Conservation (phyloP, 2,329 filamentous ascomycete genomes). For the Sporothrix dimorphospora region DNA sequence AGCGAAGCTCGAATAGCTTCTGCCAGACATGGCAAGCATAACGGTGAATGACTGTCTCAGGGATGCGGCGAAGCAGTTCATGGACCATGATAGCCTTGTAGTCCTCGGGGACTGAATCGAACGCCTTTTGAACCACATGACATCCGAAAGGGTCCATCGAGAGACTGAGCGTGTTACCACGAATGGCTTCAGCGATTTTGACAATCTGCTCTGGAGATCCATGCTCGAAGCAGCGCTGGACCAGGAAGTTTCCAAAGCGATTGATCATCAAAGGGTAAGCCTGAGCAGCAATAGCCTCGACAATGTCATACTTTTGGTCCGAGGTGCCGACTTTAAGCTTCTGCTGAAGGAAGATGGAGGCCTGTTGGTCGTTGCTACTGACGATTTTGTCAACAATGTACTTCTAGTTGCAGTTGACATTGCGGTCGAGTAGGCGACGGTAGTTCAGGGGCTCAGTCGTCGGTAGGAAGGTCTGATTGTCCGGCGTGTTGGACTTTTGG, state of each 20-base stretch:
- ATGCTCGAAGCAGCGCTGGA: slow-evolving; percentile 98
- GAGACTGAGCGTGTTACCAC: slow-evolving; percentile 88
- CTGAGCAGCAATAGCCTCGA: slow-evolving; percentile 92
- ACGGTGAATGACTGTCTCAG: slow-evolving; percentile 96
- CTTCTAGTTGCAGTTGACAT: slow-evolving; percentile 98
- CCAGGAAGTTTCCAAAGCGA: slow-evolving; percentile 96
- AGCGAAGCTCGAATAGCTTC: slow-evolving; percentile 96
- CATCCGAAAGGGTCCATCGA: slow-evolving; percentile 99
- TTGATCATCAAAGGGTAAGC: slow-evolving; percentile 98
- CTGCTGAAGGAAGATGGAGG: slow-evolving; percentile 97
- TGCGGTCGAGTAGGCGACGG: slow-evolving; percentile 89
- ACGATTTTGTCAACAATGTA: slow-evolving; percentile 99
- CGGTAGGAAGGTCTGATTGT: slow-evolving; percentile 77
- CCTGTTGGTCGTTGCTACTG: slow-evolving; percentile 98
- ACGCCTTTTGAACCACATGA: slow-evolving; percentile 97
- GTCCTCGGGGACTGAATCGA: slow-evolving; percentile 95
- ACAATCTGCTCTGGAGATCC: slow-evolving; percentile 93
- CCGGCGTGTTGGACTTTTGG: slow-evolving; percentile 51
- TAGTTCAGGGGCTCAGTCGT: slow-evolving; percentile 95
- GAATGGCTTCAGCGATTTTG: slow-evolving; percentile 90
- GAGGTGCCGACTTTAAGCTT: slow-evolving; percentile 96
- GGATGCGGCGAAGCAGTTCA: slow-evolving; percentile 90
- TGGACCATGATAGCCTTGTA: slow-evolving; percentile 99
- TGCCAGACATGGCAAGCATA: slow-evolving; percentile 99
- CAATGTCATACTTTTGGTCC: slow-evolving; percentile 96